Percentiles rank a stretch among this genome's conserved stretches.
phyloP scores from a whole-genome alignment of 1,284 basidiomycete genomes.

The Fomitiporia mediterranea region DNA sequence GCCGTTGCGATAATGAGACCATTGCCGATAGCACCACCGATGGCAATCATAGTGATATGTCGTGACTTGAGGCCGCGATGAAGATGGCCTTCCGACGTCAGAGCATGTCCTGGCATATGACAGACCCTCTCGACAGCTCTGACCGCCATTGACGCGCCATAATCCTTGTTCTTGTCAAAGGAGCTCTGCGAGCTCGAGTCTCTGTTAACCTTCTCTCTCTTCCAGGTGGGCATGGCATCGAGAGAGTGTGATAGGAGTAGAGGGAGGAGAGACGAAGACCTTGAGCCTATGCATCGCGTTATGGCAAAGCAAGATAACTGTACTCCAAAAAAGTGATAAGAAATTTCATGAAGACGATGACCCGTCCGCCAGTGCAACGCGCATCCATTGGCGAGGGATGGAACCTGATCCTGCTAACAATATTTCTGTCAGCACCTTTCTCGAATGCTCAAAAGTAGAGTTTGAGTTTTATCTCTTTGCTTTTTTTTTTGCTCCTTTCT shows the following conservation, averaged over 20 bases:
- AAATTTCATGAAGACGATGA: too few species aligned
- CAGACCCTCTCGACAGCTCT: background rate
- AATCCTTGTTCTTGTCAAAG: background rate
- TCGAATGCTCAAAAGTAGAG: too few species aligned
- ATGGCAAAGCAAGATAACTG: background rate
- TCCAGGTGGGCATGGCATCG: slow-evolving; percentile 6
- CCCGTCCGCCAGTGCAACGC: background rate
- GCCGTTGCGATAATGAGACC: slow-evolving; percentile 69
- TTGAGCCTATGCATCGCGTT: background rate
- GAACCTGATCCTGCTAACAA: background rate
- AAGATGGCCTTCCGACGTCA: slow-evolving; percentile 31
- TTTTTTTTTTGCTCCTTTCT: too few species aligned
- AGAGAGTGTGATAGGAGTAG: background rate
- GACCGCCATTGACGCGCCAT: background rate
- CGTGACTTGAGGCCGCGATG: slow-evolving; percentile 62
- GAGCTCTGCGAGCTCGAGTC: slow-evolving; percentile 5
- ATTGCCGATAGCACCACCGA: slow-evolving; percentile 59
- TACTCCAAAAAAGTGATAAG: background rate
- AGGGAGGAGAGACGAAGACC: background rate
- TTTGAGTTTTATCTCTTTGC: too few species aligned
- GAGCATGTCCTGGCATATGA: background rate
- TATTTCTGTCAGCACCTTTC: too few species aligned
- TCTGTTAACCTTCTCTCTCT: background rate
- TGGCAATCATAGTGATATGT: slow-evolving; percentile 70
- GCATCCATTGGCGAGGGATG: background rate